Evolutionary conservation across 768 basidiomycete species (phyloP), one percentile per base, ranked within the genome.

Genomic region (Phlegmacium glaucopus): DNA sequence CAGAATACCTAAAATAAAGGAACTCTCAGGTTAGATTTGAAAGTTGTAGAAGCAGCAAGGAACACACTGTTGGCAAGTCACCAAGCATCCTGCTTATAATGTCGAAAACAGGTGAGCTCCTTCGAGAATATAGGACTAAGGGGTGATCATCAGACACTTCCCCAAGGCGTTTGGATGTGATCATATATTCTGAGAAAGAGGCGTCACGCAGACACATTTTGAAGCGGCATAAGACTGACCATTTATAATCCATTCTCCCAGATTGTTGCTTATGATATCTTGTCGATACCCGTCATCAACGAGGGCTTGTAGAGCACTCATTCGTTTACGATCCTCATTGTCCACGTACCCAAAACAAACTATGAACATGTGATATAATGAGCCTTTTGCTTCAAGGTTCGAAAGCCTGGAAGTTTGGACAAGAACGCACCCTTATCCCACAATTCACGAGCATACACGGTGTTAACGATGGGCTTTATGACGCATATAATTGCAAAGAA

Each of bases 201-300:
- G 12, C 30, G 8, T 13, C 25, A 50, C 39, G 16, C 36, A 10
- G 18, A 15, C 9, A 22, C 10, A 17, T 16, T 7, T 18, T 40
- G 36, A 35, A 4, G 5, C 26, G 28, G n/a, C 13, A 13, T 6
- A 9, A 32, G 7, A 32, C 49, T 18, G 47, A 71, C 70, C 66
- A 15, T 52, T 36, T 1, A 63, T 28, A 10, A 73, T 67, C 59
- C 68, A 68, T 9, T 47, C 30, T 1, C 52, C 56, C 16, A 76
- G 47, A 36, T 68, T 64, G 2, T 64, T 65, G 35, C 64, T 68
- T 25, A 75, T 68, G 17, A 71, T 64, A 50, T 75, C 73, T 42
- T 71, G 63, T 34, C 66, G 51, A 29, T 66, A 72, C 12, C 49
- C 38, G 0, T 57, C 56, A 3, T 48, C 46, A 1, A 58, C 61